Percentiles rank a stretch among this genome's conserved stretches.
These are phyloP conservation scores for Botrytis aclada DNA, from an alignment of 2,329 filamentous ascomycete species.

Conservation along the genomic window DNA sequence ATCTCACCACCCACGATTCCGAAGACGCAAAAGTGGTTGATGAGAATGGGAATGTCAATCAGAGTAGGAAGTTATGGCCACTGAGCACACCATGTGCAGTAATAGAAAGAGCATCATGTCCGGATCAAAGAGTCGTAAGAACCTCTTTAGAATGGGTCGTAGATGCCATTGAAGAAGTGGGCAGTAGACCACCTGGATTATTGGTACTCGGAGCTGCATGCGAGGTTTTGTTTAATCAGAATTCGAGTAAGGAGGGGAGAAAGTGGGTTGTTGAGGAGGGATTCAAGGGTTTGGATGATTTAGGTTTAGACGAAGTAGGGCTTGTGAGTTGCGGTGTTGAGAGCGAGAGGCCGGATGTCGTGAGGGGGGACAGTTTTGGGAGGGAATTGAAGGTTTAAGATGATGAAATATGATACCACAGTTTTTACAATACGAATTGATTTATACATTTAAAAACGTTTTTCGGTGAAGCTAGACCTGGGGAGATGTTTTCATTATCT, in stretches of 20 bases:
- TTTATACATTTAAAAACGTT: neutral
- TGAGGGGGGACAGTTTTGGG: conserved; percentile 26
- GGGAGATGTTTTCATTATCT: too few species aligned
- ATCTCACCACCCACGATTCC: conserved; percentile 53
- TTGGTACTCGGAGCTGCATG: conserved; percentile 84
- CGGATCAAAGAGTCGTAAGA: conserved; percentile 88
- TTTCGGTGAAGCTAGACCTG: neutral
- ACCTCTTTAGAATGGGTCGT: conserved; percentile 79
- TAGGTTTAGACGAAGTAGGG: conserved; percentile 25
- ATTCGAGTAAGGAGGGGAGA: conserved; percentile 53
- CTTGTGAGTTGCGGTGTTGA: conserved; percentile 24
- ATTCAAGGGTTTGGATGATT: conserved; percentile 66
- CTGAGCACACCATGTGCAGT: conserved; percentile 82
- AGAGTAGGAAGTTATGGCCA: conserved; percentile 61
- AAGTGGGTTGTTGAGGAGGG: conserved; percentile 87
- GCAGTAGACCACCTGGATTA: conserved; percentile 82
- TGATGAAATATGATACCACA: neutral
- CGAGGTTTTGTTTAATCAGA: conserved; percentile 57
- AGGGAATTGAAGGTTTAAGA: conserved; percentile 25
- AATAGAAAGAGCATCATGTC: conserved; percentile 88
- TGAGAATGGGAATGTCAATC: conserved; percentile 35
- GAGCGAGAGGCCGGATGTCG: conserved; percentile 20
- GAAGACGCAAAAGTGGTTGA: conserved; percentile 38
- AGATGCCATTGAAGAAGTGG: conserved; percentile 81
- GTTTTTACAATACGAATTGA: neutral